Conservation (phyloP, 2,329 filamentous ascomycete genomes). For the Hypoxylon sp. region DNA sequence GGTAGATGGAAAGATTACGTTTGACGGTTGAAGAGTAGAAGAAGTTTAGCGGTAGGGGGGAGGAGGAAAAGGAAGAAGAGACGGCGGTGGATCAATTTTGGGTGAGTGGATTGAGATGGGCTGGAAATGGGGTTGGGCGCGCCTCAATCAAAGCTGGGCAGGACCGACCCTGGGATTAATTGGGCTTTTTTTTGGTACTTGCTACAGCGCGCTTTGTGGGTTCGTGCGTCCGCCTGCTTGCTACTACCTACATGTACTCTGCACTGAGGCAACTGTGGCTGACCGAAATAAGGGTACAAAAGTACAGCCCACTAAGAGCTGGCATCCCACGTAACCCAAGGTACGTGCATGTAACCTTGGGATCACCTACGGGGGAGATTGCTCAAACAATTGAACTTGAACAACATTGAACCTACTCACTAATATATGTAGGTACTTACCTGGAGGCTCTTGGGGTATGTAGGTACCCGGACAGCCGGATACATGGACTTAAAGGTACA, state of each 20-base stretch:
- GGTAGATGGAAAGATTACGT: conserved; percentile 44
- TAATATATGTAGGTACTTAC: background rate
- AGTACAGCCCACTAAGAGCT: background rate
- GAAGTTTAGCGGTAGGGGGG: conserved; percentile 41
- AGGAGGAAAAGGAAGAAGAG: conserved; percentile 41
- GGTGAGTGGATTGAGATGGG: conserved; percentile 36
- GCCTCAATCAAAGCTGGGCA: conserved; percentile 44
- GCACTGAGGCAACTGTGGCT: conserved; percentile 38
- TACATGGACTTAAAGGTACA: background rate
- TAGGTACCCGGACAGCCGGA: conserved; percentile 5
- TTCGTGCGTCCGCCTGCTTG: conserved; percentile 23
- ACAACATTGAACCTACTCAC: no score
- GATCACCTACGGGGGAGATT: background rate
- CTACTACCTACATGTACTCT: background rate
- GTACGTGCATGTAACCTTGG: background rate
- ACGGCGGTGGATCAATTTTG: conserved; percentile 38
- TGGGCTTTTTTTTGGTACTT: conserved; percentile 22
- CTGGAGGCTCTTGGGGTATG: background rate
- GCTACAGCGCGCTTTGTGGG: conserved; percentile 17
- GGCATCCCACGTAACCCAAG: background rate
- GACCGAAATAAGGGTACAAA: background rate
- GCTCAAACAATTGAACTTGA: no score
- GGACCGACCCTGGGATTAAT: conserved; percentile 22
- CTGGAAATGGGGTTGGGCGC: conserved; percentile 45
- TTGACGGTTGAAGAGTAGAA: conserved; percentile 37